phyloP scores from a whole-genome alignment of 2,329 filamentous ascomycete genomes.

The Eutypella sp. region DNA sequence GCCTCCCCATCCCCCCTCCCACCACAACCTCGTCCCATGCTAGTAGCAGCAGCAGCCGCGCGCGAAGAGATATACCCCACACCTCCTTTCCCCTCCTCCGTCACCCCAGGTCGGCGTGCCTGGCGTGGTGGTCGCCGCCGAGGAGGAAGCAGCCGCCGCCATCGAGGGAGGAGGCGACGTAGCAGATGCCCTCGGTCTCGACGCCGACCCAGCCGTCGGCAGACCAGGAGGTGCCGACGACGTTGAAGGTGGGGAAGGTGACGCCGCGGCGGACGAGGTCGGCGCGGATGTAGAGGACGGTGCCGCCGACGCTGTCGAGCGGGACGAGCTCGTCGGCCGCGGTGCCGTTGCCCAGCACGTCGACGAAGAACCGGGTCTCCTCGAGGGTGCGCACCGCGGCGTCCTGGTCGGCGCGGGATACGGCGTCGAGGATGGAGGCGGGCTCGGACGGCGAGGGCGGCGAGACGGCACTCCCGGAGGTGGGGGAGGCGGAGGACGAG shows the following conservation, averaged over 20 bases:
- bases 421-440: not conserved
- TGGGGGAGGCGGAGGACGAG: too few species aligned
- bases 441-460: too few species aligned
- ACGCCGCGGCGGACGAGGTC: slow-evolving; percentile 28
- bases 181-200: slow-evolving; percentile 33
- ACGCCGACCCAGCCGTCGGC: slow-evolving; percentile 30
- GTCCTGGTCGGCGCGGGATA: not conserved
- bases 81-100: not conserved
- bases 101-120: slow-evolving; percentile 23
- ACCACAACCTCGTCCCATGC: too few species aligned
- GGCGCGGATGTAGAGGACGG: slow-evolving; percentile 29
- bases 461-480: too few species aligned
- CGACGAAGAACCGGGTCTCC: slow-evolving; percentile 6
- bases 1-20: too few species aligned
- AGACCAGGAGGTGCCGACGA: slow-evolving; percentile 30
- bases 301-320: slow-evolving; percentile 31
- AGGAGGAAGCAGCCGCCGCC: slow-evolving; percentile 25
- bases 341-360: slow-evolving; percentile 18
- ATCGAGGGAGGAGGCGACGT: slow-evolving; percentile 20
- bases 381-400: not conserved
- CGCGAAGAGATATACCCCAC: too few species aligned
- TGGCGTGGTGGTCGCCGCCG: slow-evolving; percentile 23
- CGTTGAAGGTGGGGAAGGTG: slow-evolving; percentile 27
- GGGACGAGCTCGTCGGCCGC: slow-evolving; percentile 25
- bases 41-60: too few species aligned